Base-by-base conservation (phyloP, 371 early-diverging fungal genomes). In the Dinochytrium kinnereticum region DNA sequence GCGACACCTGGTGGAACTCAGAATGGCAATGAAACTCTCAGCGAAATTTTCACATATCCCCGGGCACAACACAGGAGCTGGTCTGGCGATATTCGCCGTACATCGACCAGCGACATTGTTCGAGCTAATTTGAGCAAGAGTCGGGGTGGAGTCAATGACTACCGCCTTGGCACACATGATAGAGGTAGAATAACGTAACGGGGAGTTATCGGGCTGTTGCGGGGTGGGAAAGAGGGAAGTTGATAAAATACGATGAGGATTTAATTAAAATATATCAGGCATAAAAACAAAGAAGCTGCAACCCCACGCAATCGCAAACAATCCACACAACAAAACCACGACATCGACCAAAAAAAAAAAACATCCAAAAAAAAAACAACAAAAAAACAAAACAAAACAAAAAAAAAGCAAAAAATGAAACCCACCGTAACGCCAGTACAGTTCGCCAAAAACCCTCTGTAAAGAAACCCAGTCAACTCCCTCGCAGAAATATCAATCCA, bases 141-240 rank as follows among this genome's bases (percentile, higher is more conserved):
- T 40, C 2, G 49, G 66, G 44, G 66, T 40, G 49, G 66, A 66
- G 39, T 13, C 28, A 37, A 66, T 5, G 21, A 37, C 2, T 2
- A 66, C 44, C 2, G 66, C 26, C 44, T 44, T 26, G 2, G 44
- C 66, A 40, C 66, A 66, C 5, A 44, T 2, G 5, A 66, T 40
- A 5, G 66, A 66, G 10, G 38, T 28, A 19, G 66, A 17, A 26
- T 66, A 66, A 3, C 66, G 38, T 2, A 66, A 21, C 2, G 38
- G 38, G 44, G n/a, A n/a, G 33, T 30, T 66, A 3, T 3, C 30
- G 28, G 66, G 66, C 66, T 66, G n/a, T n/a, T n/a, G n/a, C n/a
- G n/a, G n/a, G n/a, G n/a, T n/a, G n/a, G n/a, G n/a, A n/a, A n/a
- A n/a, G n/a, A n/a, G n/a, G n/a, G n/a, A n/a, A n/a, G n/a, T n/a